Percentiles rank a stretch among this genome's conserved stretches.
These are phyloP conservation scores for Galerina marginata DNA, from an alignment of 768 basidiomycete genomes.

Conservation along the genomic window DNA sequence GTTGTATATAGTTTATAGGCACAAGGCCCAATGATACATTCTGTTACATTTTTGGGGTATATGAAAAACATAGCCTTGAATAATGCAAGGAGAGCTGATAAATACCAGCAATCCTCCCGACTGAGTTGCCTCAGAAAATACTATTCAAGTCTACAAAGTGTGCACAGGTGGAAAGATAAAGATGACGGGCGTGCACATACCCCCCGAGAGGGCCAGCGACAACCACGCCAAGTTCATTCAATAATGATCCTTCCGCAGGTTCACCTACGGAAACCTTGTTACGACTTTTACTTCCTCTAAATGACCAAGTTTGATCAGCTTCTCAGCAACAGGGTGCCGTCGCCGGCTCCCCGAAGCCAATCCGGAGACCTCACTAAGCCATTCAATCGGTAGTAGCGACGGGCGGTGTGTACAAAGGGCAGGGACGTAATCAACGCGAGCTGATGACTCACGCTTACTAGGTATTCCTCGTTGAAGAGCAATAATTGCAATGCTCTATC, in stretches of 20 bases:
- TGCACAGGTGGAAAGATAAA: conserved; percentile 55
- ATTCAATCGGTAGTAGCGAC: conserved; percentile 92
- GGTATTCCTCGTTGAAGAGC: conserved; percentile 92
- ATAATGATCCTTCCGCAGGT: conserved; percentile 82
- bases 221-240: conserved; percentile 39
- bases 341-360: conserved; percentile 68
- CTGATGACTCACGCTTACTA: conserved; percentile 90
- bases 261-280: conserved; percentile 85
- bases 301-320: conserved; percentile 81
- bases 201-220: conserved; percentile 36
- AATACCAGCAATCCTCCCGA: conserved; percentile 15
- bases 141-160: conserved; percentile 35
- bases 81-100: conserved; percentile 19
- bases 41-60: conserved; percentile 29
- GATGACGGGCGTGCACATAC: conserved; percentile 43
- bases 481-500: conserved; percentile 92
- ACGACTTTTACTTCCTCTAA: conserved; percentile 87
- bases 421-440: conserved; percentile 90
- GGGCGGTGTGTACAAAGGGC: conserved; percentile 91
- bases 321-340: conserved; percentile 48
- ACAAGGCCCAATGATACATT: conserved; percentile 34
- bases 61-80: conserved; percentile 33
- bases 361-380: conserved; percentile 89
- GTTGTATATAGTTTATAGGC: conserved; percentile 39
- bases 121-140: conserved; percentile 13